phyloP scores from a whole-genome alignment of 2,329 filamentous ascomycete species.

The Colletotrichum sp. region DNA sequence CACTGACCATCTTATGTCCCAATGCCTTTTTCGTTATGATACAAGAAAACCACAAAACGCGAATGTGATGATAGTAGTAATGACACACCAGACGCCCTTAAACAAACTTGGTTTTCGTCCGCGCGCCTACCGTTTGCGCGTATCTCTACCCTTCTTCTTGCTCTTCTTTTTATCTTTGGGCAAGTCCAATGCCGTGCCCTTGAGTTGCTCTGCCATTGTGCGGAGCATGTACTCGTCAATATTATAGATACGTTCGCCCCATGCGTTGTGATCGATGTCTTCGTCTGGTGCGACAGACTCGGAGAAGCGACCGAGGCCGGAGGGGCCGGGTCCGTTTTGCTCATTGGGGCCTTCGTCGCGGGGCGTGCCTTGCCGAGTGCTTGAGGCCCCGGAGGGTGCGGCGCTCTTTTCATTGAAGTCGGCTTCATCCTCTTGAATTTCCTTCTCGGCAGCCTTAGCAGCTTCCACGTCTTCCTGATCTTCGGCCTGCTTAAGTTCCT shows the following conservation, averaged over 20 bases:
- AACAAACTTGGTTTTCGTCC: neutral
- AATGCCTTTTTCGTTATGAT: neutral
- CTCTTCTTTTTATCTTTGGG: constrained; percentile 70
- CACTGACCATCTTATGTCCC: neutral
- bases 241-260: constrained; percentile 60
- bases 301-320: constrained; percentile 42
- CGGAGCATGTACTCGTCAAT: constrained; percentile 80
- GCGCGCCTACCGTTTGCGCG: constrained; percentile 49
- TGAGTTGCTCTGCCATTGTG: constrained; percentile 68
- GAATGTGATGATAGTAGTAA: neutral
- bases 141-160: constrained; percentile 65
- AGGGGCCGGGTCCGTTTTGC: constrained; percentile 31
- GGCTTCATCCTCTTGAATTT: constrained; percentile 84
- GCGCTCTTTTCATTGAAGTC: constrained; percentile 76
- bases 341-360: constrained; percentile 40
- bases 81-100: neutral
- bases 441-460: constrained; percentile 85
- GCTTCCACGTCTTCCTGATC: constrained; percentile 91
- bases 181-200: constrained; percentile 64
- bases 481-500: constrained; percentile 86
- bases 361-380: constrained; percentile 57
- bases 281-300: constrained; percentile 39
- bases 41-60: neutral
- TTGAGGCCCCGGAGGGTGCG: constrained; percentile 54
- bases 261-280: constrained; percentile 62